phyloP scores from a whole-genome alignment of 2,329 filamentous ascomycete species.

The Raffaelea deltoideospora region DNA sequence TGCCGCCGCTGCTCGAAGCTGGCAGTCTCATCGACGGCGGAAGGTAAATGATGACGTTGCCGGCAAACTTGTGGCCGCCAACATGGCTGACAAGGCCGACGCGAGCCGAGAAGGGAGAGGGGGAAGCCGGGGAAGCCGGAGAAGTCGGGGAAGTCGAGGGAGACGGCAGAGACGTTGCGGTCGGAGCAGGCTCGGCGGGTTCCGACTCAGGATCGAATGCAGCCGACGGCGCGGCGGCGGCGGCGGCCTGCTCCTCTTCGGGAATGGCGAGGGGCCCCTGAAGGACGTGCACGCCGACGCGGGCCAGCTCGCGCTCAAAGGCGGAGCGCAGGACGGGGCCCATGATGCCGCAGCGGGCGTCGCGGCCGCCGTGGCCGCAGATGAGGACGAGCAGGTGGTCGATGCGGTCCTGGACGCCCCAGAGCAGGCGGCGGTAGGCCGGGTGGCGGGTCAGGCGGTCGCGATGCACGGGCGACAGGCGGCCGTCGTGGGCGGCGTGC shows the following conservation, averaged over 20 bases:
- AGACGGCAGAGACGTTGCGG: too few relatives aligned
- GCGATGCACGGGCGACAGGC: slow-evolving; percentile 39
- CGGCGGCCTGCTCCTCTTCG: slow-evolving; percentile 8
- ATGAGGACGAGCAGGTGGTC: slow-evolving; percentile 64
- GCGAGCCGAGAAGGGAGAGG: slow-evolving; percentile 27
- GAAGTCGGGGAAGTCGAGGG: background rate
- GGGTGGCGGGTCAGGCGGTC: slow-evolving; percentile 35
- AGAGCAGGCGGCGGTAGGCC: slow-evolving; percentile 35
- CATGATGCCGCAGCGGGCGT: slow-evolving; percentile 66
- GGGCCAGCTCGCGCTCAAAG: slow-evolving; percentile 47
- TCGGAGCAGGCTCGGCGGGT: background rate
- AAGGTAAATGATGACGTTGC: slow-evolving; percentile 70
- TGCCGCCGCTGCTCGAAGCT: too few relatives aligned
- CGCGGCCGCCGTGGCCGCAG: slow-evolving; percentile 74
- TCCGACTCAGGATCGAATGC: background rate
- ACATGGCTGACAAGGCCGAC: slow-evolving; percentile 65
- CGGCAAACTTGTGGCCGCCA: slow-evolving; percentile 73
- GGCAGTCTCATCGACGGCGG: too few relatives aligned
- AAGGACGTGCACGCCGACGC: slow-evolving; percentile 32
- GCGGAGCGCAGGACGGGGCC: slow-evolving; percentile 58
- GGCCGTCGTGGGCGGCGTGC: slow-evolving; percentile 41
- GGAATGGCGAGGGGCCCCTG: slow-evolving; percentile 26
- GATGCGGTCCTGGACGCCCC: slow-evolving; percentile 40
- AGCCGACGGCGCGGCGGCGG: background rate
- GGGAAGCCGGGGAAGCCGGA: too few relatives aligned